phyloP scores from a whole-genome alignment of 2,329 filamentous ascomycete genomes.

The Talaromyces funiculosus region DNA sequence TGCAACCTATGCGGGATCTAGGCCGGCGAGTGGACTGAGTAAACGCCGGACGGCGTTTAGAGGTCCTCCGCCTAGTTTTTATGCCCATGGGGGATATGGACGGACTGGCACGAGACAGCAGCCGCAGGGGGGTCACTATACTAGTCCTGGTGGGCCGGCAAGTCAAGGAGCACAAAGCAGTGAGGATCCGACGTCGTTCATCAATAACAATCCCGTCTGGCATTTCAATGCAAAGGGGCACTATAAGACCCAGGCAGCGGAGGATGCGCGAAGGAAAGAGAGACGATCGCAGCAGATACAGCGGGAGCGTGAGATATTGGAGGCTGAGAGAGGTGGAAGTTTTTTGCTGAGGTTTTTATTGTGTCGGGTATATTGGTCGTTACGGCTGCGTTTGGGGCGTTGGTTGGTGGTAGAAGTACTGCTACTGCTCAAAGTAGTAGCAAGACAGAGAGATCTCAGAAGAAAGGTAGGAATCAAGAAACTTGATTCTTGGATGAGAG shows the following conservation, averaged over 20 bases:
- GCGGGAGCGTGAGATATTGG: conserved; percentile 30
- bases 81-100: conserved; percentile 73
- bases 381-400: conserved; percentile 25
- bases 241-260: conserved; percentile 63
- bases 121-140: not conserved
- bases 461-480: not conserved
- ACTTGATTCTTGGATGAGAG: not conserved
- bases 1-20: conserved; percentile 49
- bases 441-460: not conserved
- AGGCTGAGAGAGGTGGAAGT: conserved; percentile 20
- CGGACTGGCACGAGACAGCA: not conserved
- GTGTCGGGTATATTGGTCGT: conserved; percentile 36
- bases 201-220: conserved; percentile 51
- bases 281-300: conserved; percentile 26
- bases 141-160: not conserved
- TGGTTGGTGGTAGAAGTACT: not conserved
- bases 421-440: not conserved
- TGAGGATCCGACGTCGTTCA: conserved; percentile 34
- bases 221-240: conserved; percentile 76
- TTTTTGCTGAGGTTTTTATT: conserved; percentile 32
- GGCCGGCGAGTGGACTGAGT: conserved; percentile 75
- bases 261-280: conserved; percentile 45
- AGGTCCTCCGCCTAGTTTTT: conserved; percentile 87
- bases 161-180: not conserved
- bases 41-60: conserved; percentile 68